Base-by-base conservation (phyloP, 345 rosid species). In the Gossypium arboreum region DNA sequence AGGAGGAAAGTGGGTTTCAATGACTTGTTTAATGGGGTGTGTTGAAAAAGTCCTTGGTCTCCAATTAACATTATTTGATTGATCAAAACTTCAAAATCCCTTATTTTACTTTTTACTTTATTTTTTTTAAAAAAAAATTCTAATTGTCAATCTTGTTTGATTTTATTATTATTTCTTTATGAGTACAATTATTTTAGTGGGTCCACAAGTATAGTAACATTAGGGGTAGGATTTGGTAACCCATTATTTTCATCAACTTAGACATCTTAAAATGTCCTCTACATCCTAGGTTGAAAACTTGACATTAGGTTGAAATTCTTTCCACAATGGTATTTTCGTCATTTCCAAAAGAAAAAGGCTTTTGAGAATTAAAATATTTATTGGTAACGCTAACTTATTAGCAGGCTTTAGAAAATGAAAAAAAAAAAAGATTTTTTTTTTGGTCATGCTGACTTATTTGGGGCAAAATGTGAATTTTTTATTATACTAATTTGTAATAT, bases 1-100 rank as follows among this genome's bases (percentile, higher is more conserved):
- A 9, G 0, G 24, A 3, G 20, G 25, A 24, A 68, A 41, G 24
- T 55, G 55, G 72, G 55, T 22, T 47, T 68, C 7, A 10, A 22
- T 24, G 62, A 3, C 7, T 11, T 22, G 15, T 58, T 24, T 58
- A 58, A 12, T 58, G 62, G 8, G 62, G 34, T 58, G 16, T 22
- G 62, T 58, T 58, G 34, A 58, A 68, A 34, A 68, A 48, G 22
- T 68, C 57, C 15, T 48, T 24, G 7, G 72, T 48, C 22, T 68
- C 57, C 57, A 24, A 48, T 48, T 68, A 47, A 24, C 57, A 68
- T 68, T 7, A 47, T 68, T 47, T 47, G 41, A 68, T 68, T 47
- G 43, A 15, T 20, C 25, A 56, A 18, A 68, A 68, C 12, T 7
- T 56, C 25, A 56, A 34, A 68, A 68, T n/a, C 57, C 8, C 34